Evolutionary conservation across 345 rosid genomes (phyloP).

Genomic region (Sonneratia caseolaris): DNA sequence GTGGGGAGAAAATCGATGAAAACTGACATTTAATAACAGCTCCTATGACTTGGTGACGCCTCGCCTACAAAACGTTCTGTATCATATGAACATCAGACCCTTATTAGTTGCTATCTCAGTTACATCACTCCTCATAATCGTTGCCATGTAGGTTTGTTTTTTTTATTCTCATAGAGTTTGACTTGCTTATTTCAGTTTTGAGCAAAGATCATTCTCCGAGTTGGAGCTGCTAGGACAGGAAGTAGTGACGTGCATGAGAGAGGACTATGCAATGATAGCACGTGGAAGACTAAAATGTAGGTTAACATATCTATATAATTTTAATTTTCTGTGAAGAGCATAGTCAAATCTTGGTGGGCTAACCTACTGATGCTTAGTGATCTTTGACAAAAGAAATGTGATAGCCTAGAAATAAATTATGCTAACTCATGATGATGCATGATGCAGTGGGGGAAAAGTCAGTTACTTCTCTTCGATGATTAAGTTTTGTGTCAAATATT

Average conservation of each 20-base stretch:
- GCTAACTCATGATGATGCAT: too few relatives aligned
- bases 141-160: not conserved
- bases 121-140: not conserved
- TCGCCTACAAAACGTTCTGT: conserved; percentile 69
- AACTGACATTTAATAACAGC: too few relatives aligned
- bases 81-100: conserved; percentile 24
- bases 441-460: too few relatives aligned
- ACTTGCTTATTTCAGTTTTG: conserved; percentile 39
- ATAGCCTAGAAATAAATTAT: not conserved
- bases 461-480: too few relatives aligned
- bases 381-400: conserved; percentile 1
- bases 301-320: not conserved
- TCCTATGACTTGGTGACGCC: conserved; percentile 73
- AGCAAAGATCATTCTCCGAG: conserved; percentile 49
- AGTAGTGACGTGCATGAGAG: conserved; percentile 56
- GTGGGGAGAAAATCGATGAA: not conserved
- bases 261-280: conserved; percentile 18
- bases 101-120: not conserved
- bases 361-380: not conserved
- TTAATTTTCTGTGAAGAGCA: not conserved
- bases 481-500: too few relatives aligned
- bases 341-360: not conserved
- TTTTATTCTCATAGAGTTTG: not conserved
- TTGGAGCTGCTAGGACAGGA: conserved; percentile 66
- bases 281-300: not conserved